Conservation (phyloP, 305 asterid genomes). For the Striga hermonthica region DNA sequence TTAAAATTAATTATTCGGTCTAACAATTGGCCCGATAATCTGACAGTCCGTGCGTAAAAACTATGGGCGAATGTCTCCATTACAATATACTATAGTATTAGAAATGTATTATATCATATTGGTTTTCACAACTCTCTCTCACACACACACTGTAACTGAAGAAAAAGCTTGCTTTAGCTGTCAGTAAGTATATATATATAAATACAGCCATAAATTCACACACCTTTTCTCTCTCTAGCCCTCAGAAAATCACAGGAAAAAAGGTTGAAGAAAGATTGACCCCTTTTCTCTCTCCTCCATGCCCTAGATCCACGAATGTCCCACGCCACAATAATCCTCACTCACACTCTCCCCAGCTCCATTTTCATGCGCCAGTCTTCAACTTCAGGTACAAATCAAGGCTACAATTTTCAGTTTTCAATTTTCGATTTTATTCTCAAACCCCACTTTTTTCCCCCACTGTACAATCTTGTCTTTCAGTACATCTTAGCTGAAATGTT, state of each 20-base stretch:
- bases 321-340: conserved; percentile 23
- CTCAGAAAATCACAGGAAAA: neutral
- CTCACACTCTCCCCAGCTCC: conserved; percentile 17
- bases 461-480: neutral
- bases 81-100: neutral
- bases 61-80: conserved; percentile 44
- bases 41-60: too few species aligned
- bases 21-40: too few species aligned
- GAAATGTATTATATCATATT: too few species aligned
- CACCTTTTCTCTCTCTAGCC: conserved; percentile 10
- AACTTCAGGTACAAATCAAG: conserved; percentile 24
- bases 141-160: conserved; percentile 24
- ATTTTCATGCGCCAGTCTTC: conserved; percentile 23
- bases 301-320: conserved; percentile 63
- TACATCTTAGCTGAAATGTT: neutral
- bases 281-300: conserved; percentile 26
- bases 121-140: neutral
- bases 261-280: conserved; percentile 8
- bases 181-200: conserved; percentile 31
- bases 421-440: conserved; percentile 23
- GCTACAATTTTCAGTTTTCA: conserved; percentile 1
- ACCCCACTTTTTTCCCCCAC: conserved; percentile 6
- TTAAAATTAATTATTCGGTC: too few species aligned
- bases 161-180: conserved; percentile 34
- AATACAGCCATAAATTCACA: conserved; percentile 21